Conservation (phyloP, 2,329 filamentous ascomycete genomes). For the Fusarium hostae region DNA sequence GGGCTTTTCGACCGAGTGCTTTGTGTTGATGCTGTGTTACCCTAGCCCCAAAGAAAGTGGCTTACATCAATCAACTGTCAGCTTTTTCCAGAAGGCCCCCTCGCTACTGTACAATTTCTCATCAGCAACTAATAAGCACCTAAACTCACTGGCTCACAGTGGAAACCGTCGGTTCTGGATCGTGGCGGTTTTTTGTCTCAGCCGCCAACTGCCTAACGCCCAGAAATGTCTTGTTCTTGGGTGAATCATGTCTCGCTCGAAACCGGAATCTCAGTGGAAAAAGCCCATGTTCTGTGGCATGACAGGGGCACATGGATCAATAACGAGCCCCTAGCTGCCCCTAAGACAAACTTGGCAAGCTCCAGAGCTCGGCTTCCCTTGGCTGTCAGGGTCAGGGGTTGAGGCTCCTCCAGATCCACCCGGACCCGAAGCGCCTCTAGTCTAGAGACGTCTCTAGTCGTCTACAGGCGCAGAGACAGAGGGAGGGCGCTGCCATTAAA, state of each 20-base stretch:
- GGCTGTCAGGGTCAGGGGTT: conserved; percentile 33
- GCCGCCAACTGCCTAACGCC: conserved; percentile 9
- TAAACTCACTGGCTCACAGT: not conserved
- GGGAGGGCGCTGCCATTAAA: conserved; percentile 32
- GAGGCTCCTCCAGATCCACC: conserved; percentile 35
- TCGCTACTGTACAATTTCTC: not conserved
- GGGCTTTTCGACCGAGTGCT: not conserved
- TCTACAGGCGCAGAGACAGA: conserved; percentile 20
- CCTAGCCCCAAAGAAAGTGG: conserved; percentile 12
- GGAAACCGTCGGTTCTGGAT: conserved; percentile 24
- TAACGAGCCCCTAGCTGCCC: conserved; percentile 2
- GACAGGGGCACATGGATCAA: conserved; percentile 24
- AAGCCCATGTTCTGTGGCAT: not conserved
- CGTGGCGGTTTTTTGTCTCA: conserved; percentile 33
- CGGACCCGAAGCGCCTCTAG: conserved; percentile 32
- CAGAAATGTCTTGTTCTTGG: not conserved
- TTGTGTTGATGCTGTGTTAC: not conserved
- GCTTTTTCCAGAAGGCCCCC: conserved; percentile 2
- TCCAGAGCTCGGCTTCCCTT: conserved; percentile 17
- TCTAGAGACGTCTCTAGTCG: conserved; percentile 9
- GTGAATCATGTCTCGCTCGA: conserved; percentile 24
- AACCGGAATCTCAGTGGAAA: conserved; percentile 18
- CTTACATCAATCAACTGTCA: not conserved
- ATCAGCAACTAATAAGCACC: not conserved
- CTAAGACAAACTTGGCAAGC: conserved; percentile 33